phyloP scores from a whole-genome alignment of 2,329 filamentous ascomycete genomes.

The Teratosphaeria pseudoeucalypti region DNA sequence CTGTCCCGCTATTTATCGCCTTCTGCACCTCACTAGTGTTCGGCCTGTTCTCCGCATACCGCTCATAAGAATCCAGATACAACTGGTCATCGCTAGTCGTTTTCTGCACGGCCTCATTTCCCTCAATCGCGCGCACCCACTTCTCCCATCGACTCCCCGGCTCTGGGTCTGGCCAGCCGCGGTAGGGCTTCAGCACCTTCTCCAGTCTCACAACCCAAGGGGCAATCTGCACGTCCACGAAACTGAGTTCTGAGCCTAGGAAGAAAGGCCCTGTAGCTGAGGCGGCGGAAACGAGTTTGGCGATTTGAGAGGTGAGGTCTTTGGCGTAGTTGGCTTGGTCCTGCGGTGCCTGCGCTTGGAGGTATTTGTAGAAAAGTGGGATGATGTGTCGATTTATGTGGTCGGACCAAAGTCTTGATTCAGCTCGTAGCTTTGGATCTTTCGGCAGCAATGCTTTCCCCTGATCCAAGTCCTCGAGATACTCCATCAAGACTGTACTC shows the following conservation, averaged over 20 bases:
- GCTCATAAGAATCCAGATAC: conserved; percentile 57
- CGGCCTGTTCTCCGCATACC: conserved; percentile 53
- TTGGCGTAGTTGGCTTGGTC: conserved; percentile 50
- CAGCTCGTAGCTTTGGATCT: conserved; percentile 57
- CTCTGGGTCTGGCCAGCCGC: conserved; percentile 56
- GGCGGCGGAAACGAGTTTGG: conserved; percentile 48
- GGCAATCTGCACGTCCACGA: conserved; percentile 66
- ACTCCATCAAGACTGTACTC: conserved; percentile 75
- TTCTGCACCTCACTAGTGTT: conserved; percentile 48
- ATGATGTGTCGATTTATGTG: conserved; percentile 72
- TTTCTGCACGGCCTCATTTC: conserved; percentile 49
- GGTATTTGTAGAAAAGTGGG: conserved; percentile 62
- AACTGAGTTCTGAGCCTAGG: conserved; percentile 44
- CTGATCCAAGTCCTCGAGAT: conserved; percentile 63
- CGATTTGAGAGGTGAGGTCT: conserved; percentile 56
- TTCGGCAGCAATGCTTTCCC: conserved; percentile 54
- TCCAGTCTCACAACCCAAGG: conserved; percentile 62
- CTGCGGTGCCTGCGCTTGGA: conserved; percentile 52
- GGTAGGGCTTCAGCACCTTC: conserved; percentile 54
- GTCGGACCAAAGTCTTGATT: conserved; percentile 69
- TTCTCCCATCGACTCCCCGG: conserved; percentile 54
- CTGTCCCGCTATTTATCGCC: conserved; percentile 49
- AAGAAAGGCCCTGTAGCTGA: conserved; percentile 59
- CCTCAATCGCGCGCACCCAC: conserved; percentile 63
- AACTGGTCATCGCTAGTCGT: conserved; percentile 58